phyloP scores from a whole-genome alignment of 2,329 filamentous ascomycete species.

The Coniochaeta sp. region DNA sequence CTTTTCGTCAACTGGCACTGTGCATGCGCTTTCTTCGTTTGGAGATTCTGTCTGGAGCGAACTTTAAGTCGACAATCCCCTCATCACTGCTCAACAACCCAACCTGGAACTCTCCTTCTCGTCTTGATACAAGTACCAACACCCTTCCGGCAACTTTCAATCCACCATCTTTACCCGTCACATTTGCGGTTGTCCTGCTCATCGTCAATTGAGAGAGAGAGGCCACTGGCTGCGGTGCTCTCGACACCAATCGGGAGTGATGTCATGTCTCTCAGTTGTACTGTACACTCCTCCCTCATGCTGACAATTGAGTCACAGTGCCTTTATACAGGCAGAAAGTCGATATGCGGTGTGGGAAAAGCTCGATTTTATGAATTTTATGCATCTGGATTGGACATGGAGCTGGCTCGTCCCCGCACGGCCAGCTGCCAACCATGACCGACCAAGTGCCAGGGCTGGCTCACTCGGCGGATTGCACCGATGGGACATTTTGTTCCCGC shows the following conservation, averaged over 20 bases:
- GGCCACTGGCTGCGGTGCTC: not conserved
- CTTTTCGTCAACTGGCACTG: too few relatives aligned
- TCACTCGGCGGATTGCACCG: conserved; percentile 1
- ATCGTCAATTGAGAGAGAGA: not conserved
- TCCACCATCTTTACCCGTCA: too few relatives aligned
- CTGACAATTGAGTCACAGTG: not conserved
- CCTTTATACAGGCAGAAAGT: not conserved
- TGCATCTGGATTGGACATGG: not conserved
- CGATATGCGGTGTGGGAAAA: not conserved
- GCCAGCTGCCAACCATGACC: not conserved
- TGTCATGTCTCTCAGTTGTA: not conserved
- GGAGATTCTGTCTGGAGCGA: too few relatives aligned
- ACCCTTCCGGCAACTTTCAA: too few relatives aligned
- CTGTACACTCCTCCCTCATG: not conserved
- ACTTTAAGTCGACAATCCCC: not conserved
- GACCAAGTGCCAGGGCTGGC: not conserved
- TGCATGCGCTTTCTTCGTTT: too few relatives aligned
- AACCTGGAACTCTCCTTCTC: too few relatives aligned
- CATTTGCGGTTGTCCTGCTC: not conserved
- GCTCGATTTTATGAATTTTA: not conserved
- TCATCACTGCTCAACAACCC: not conserved
- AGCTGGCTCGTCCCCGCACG: conserved; percentile 2
- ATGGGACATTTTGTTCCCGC: conserved; percentile 2
- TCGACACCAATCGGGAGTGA: not conserved
- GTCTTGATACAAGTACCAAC: too few relatives aligned